Conservation (phyloP, 495 filamentous ascomycete species). For the Lepraria neglecta region DNA sequence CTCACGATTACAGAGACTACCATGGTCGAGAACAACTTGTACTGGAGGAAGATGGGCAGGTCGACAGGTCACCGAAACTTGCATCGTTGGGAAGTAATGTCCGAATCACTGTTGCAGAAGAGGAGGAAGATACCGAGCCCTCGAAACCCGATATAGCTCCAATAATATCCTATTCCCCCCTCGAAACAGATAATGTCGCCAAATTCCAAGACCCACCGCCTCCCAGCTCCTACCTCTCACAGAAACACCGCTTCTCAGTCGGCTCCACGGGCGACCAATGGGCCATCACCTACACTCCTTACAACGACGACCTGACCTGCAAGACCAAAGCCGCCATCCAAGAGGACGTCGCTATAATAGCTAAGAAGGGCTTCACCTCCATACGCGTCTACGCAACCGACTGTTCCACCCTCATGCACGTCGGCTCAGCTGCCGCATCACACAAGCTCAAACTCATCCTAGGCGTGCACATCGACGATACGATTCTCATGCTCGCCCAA, state of each 20-base stretch:
- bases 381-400: slow-evolving; percentile 90
- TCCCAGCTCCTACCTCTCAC: slow-evolving; percentile 37
- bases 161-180: not conserved
- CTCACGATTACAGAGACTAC: slow-evolving; percentile 17
- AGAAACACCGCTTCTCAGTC: slow-evolving; percentile 30
- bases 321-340: slow-evolving; percentile 56
- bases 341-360: slow-evolving; percentile 62
- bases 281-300: slow-evolving; percentile 92
- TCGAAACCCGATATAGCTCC: not conserved
- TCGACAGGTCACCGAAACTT: not conserved
- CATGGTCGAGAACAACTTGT: not conserved
- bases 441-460: slow-evolving; percentile 71
- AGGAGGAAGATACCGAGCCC: not conserved
- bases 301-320: slow-evolving; percentile 56
- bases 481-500: slow-evolving; percentile 47
- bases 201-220: slow-evolving; percentile 24
- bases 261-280: slow-evolving; percentile 46
- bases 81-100: not conserved
- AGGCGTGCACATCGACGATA: slow-evolving; percentile 72
- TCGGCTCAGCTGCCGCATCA: slow-evolving; percentile 56
- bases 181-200: not conserved
- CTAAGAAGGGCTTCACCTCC: slow-evolving; percentile 65
- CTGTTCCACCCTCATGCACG: slow-evolving; percentile 70
- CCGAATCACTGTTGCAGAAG: not conserved
- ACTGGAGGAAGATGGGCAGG: not conserved